Evolutionary conservation across 2,329 filamentous ascomycete species (phyloP).

Genomic region (Capronia epimyces): DNA sequence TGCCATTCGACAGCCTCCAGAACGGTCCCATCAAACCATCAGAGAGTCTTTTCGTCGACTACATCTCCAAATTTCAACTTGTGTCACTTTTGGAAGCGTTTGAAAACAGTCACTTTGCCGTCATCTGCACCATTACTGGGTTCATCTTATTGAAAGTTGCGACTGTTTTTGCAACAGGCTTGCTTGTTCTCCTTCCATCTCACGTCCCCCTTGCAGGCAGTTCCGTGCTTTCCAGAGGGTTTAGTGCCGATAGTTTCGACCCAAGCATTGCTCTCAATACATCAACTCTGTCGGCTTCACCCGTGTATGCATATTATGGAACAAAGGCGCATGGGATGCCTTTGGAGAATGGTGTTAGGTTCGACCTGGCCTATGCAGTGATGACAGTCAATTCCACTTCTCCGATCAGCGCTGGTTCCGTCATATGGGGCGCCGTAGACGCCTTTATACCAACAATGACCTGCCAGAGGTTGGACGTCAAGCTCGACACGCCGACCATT

Average conservation of each 20-base stretch:
- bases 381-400: conserved; percentile 15
- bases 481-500: conserved; percentile 16
- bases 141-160: conserved; percentile 32
- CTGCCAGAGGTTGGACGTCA: conserved; percentile 21
- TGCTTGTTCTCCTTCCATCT: conserved; percentile 31
- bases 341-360: conserved; percentile 21
- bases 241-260: conserved; percentile 15
- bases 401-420: conserved; percentile 9
- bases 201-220: conserved; percentile 12
- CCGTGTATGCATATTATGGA: conserved; percentile 26
- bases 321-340: conserved; percentile 22
- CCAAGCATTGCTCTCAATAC: conserved; percentile 11
- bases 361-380: conserved; percentile 24
- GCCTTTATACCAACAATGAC: conserved; percentile 26
- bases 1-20: conserved; percentile 34
- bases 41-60: conserved; percentile 33
- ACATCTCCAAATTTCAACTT: conserved; percentile 32
- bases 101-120: conserved; percentile 33
- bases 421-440: conserved; percentile 19
- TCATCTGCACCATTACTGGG: conserved; percentile 30
- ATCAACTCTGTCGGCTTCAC: conserved; percentile 17
- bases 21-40: conserved; percentile 27
- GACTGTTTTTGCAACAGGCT: conserved; percentile 30
- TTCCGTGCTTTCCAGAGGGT: conserved; percentile 13
- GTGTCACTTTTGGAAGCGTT: conserved; percentile 31